Evolutionary conservation across 2,329 filamentous ascomycete species (phyloP), one percentile per base, ranked within the genome.

Genomic region (Penicillium olsonii): DNA sequence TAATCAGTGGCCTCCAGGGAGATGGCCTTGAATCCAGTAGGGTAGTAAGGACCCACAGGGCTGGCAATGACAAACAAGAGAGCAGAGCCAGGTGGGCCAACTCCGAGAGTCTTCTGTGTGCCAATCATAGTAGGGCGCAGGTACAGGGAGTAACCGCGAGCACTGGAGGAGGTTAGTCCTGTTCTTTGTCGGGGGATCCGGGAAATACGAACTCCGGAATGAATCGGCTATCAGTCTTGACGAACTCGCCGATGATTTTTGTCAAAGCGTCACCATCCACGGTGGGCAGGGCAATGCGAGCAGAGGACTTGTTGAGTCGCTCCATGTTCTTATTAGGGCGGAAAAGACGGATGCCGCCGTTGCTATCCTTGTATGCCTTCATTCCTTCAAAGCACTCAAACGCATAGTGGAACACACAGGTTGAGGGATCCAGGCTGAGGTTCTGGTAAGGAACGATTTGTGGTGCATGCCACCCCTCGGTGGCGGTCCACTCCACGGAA

Each of bases 301-400:
- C 84, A 41, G 89, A 84, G 2, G 92, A 96, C 72, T 87, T 90
- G 80, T 97, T 99, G 73, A 99, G 76, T 53, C 94, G 87, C 57
- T 80, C 85, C 92, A 97, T 97, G 79, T 99, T 99, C 82, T 84
- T 94, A 71, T 95, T 87, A 2, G 94, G 94, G 27, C 94, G 84
- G 82, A 99, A 99, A 46, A 99, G 79, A 47, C 92, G 86, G 61
- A 96, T 83, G 52, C 85, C 77, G 62, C 90, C 90, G 37, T 83
- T 69, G 64, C 81, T 84, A 76, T 95, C 90, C 74, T 92, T 95
- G 82, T 99, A 99, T 52, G 94, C 94, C 79, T 99, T 99, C 91
- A 97, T 96, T 62, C 94, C 94, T 78, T 99, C 94, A 74, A 99
- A 99, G 72, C 88, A 94, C 74, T 95, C 90, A 68, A 97, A 97